These are phyloP conservation scores for Lactarius quietus DNA, from an alignment of 768 basidiomycete species.

Conservation along the genomic window DNA sequence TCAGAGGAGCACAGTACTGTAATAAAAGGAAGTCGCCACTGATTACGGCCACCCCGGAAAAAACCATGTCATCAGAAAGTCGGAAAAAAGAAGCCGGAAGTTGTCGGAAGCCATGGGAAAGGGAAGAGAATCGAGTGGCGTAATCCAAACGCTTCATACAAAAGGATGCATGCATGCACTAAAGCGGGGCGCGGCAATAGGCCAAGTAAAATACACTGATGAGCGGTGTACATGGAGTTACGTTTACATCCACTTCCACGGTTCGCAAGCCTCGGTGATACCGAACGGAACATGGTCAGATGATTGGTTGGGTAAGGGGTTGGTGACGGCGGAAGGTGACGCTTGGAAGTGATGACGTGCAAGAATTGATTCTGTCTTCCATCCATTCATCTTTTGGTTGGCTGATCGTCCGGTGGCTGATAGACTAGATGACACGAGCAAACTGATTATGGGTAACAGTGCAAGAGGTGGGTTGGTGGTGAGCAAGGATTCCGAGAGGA, in stretches of 20 bases:
- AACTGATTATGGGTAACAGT: neutral
- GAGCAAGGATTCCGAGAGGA: neutral
- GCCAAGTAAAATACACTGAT: neutral
- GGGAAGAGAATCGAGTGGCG: neutral
- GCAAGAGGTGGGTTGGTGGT: neutral
- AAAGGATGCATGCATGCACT: neutral
- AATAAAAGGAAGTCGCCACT: neutral
- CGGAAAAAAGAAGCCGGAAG: constrained; percentile 4
- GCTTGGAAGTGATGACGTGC: neutral
- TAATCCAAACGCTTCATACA: neutral
- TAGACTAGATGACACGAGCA: neutral
- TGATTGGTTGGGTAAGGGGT: neutral
- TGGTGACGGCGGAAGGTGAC: neutral
- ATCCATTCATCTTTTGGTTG: constrained; percentile 13
- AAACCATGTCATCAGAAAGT: constrained; percentile 1
- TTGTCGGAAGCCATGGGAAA: neutral
- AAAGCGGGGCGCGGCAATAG: neutral
- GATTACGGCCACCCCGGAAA: neutral
- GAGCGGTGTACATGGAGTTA: neutral
- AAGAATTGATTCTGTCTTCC: neutral
- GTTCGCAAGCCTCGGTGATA: neutral
- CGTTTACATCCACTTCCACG: neutral
- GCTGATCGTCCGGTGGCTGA: constrained; percentile 8
- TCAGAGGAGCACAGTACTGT: neutral
- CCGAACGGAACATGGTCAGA: neutral